Conservation (phyloP, 2,329 filamentous ascomycete species). For the Colletotrichum liriopes region DNA sequence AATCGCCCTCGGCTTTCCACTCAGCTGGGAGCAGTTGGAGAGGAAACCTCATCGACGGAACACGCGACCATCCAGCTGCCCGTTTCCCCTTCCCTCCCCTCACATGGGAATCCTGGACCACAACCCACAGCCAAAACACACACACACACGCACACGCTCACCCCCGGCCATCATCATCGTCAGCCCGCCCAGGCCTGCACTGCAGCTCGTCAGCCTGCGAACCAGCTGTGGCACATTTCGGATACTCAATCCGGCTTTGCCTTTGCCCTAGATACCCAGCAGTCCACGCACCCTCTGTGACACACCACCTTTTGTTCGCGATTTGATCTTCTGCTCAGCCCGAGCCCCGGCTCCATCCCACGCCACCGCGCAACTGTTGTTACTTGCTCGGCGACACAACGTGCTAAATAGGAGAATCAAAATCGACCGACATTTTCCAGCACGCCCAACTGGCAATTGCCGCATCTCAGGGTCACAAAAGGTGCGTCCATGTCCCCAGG, state of each 20-base stretch:
- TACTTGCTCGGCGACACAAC: slow-evolving; percentile 25
- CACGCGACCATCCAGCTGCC: slow-evolving; percentile 15
- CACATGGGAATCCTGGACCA: slow-evolving; percentile 31
- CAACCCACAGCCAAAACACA: slow-evolving; percentile 31
- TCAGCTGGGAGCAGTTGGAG: slow-evolving; percentile 5
- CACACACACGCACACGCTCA: slow-evolving; percentile 7
- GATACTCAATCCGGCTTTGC: slow-evolving; percentile 16
- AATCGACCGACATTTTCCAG: not conserved
- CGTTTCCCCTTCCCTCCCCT: slow-evolving; percentile 34
- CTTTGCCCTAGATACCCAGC: slow-evolving; percentile 32
- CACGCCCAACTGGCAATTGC: slow-evolving; percentile 6
- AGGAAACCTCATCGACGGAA: slow-evolving; percentile 15
- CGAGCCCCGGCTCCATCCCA: slow-evolving; percentile 16
- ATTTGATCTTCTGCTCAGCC: slow-evolving; percentile 12
- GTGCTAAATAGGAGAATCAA: not conserved
- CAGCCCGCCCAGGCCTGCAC: slow-evolving; percentile 13
- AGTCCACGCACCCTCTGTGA: slow-evolving; percentile 22
- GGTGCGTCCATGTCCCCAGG: slow-evolving; percentile 31
- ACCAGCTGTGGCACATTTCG: slow-evolving; percentile 20
- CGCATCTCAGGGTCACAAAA: slow-evolving; percentile 21
- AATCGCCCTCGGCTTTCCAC: slow-evolving; percentile 3
- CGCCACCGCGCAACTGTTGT: slow-evolving; percentile 19
- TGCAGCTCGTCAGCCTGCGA: slow-evolving; percentile 14
- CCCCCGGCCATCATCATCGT: slow-evolving; percentile 26
- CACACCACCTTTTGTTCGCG: slow-evolving; percentile 27